Base-by-base conservation (phyloP, 108 stramenopile species). In the Nannochloropsis salina region DNA sequence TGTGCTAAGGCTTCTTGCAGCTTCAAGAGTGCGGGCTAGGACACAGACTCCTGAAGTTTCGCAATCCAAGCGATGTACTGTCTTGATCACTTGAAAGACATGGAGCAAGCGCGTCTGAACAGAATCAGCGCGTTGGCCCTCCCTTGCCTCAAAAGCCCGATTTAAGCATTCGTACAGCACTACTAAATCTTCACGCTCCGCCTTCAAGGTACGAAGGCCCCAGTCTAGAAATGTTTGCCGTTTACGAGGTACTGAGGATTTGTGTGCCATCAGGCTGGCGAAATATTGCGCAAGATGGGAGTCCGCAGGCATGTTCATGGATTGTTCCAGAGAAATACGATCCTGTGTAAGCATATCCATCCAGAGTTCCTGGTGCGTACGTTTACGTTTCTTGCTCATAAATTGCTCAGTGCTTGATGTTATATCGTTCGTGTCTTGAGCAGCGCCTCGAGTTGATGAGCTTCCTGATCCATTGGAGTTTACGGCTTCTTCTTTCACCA, bases 1-100 rank as follows among this genome's bases (percentile, higher is more conserved):
- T n/a, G 61, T n/a, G 61, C 61, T 74, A n/a, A 74, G 61, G 61
- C 61, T 74, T 74, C 61, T 15, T 15, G 61, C 61, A n/a, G 61
- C 61, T 74, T 74, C 6, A 15, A 74, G 15, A n/a, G 61, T 74
- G 20, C 61, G 61, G 61, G 61, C 61, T n/a, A 74, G 61, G 2
- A 74, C 61, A n/a, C 15, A 74, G 61, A n/a, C 61, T 3, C 61
- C 61, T n/a, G 61, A 74, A n/a, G 61, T 74, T 74, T 74, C 61
- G 61, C 61, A 74, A 8, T 74, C 61, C n/a, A 74, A n/a, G 61
- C 61, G 61, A n/a, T 74, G 61, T n/a, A 74, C 61, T 74, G 61
- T 74, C n/a, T 74, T 74, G 61, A 74, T n/a, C n/a, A n/a, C 20
- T 74, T 74, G 61, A 74, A 74, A 74, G 3, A 74, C 61, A 74